Percentiles rank a stretch among this genome's conserved stretches.
These are phyloP conservation scores for Penicillium hordei DNA, from an alignment of 2,329 filamentous ascomycete species.

Conservation along the genomic window DNA sequence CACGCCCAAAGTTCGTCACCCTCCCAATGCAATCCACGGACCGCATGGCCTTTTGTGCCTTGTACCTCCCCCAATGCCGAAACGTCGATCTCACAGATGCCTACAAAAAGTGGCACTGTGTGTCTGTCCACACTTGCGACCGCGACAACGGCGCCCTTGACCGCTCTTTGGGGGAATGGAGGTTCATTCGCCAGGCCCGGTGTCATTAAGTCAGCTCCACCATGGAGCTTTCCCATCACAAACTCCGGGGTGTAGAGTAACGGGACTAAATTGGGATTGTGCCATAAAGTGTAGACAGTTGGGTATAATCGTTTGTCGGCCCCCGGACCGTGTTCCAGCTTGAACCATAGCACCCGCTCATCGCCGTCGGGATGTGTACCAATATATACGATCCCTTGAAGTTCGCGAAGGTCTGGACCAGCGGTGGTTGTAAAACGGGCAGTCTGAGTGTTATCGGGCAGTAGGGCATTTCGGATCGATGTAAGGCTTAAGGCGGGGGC, in stretches of 20 bases:
- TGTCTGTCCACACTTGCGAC: conserved; percentile 60
- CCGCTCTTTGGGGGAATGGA: conserved; percentile 61
- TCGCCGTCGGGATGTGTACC: conserved; percentile 59
- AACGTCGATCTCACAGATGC: conserved; percentile 64
- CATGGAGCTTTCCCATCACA: conserved; percentile 61
- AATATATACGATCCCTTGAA: conserved; percentile 65
- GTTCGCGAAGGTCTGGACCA: conserved; percentile 60
- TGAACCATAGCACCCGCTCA: conserved; percentile 64
- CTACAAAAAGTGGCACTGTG: conserved; percentile 63
- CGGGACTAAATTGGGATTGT: conserved; percentile 60
- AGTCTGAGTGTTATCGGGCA: conserved; percentile 63
- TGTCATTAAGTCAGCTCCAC: conserved; percentile 68
- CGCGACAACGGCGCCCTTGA: conserved; percentile 61
- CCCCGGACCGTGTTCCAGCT: conserved; percentile 54
- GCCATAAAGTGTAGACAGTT: conserved; percentile 66
- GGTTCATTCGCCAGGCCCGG: conserved; percentile 65
- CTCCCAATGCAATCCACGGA: conserved; percentile 65
- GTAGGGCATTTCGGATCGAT: conserved; percentile 57
- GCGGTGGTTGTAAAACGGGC: conserved; percentile 66
- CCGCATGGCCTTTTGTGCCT: conserved; percentile 63
- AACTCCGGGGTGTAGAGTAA: conserved; percentile 62
- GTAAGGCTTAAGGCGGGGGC: conserved; percentile 49
- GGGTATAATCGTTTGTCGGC: conserved; percentile 45
- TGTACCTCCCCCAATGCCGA: conserved; percentile 55
- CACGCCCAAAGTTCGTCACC: conserved; percentile 69